Evolutionary conservation across 257 asterid genomes (phyloP).

Genomic region (Coffea canephora): DNA sequence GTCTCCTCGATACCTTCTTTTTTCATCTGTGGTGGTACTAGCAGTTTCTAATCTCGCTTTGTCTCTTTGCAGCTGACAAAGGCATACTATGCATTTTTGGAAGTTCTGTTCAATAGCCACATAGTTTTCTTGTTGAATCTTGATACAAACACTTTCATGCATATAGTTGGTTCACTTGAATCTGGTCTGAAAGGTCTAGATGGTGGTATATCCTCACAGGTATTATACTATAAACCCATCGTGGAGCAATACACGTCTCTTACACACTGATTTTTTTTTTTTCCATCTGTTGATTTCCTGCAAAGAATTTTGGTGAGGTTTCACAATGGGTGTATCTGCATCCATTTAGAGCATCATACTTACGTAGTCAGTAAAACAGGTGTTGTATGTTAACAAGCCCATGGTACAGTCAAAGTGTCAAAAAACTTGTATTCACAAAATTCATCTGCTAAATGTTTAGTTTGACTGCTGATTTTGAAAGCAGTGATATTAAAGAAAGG

Average conservation of each 20-base stretch:
- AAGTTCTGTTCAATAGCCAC: slow-evolving; percentile 84
- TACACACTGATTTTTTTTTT: slow-evolving; percentile 7
- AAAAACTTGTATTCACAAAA: neutral
- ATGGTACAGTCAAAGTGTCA: neutral
- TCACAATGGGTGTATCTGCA: neutral
- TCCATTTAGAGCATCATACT: too few species aligned
- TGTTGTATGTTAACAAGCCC: neutral
- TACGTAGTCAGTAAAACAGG: neutral
- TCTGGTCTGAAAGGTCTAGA: slow-evolving; percentile 95
- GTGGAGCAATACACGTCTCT: slow-evolving; percentile 5
- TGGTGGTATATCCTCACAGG: slow-evolving; percentile 88
- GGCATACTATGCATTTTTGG: slow-evolving; percentile 91
- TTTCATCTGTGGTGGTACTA: neutral
- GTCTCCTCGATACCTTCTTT: neutral
- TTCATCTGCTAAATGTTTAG: neutral
- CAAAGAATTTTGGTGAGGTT: neutral
- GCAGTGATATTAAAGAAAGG: neutral
- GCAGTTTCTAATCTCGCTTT: neutral
- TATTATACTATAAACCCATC: slow-evolving; percentile 25
- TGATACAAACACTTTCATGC: slow-evolving; percentile 75
- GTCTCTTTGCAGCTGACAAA: slow-evolving; percentile 65
- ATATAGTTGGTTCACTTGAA: slow-evolving; percentile 88
- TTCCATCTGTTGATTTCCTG: neutral
- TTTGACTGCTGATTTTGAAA: neutral
- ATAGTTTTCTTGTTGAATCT: slow-evolving; percentile 65